Percentiles rank a stretch among this genome's conserved stretches.
These are phyloP conservation scores for Pichiaceae sp. DNA, from an alignment of 1,139 yeast genomes.

Conservation along the genomic window DNA sequence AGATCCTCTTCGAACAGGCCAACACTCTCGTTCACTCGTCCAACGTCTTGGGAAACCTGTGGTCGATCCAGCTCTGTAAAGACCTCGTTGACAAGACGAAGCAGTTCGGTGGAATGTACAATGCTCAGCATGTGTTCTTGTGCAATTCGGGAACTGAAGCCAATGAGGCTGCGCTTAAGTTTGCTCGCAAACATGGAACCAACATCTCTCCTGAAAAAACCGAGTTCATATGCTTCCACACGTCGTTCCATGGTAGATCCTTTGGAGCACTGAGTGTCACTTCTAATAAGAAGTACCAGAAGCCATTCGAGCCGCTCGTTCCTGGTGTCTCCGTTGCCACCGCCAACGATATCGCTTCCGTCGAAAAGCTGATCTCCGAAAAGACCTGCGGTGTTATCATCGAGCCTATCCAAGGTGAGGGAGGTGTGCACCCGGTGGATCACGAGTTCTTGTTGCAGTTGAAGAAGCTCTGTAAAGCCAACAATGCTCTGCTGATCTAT, in stretches of 20 bases:
- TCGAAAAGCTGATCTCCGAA: constrained; percentile 51
- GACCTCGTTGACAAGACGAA: constrained; percentile 63
- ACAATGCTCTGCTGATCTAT: constrained; percentile 71
- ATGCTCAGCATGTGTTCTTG: constrained; percentile 77
- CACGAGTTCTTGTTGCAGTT: constrained; percentile 57
- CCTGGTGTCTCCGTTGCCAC: constrained; percentile 73
- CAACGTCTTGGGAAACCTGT: constrained; percentile 75
- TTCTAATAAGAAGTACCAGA: constrained; percentile 85
- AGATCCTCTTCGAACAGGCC: constrained; percentile 66
- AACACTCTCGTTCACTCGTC: constrained; percentile 71
- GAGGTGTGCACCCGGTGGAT: constrained; percentile 73
- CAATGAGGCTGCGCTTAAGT: constrained; percentile 93
- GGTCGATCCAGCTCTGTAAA: constrained; percentile 73
- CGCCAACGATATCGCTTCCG: constrained; percentile 50
- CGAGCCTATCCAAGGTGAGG: constrained; percentile 98
- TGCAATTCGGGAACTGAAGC: constrained; percentile 97
- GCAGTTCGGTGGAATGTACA: constrained; percentile 66
- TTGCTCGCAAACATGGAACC: constrained; percentile 83
- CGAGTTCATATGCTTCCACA: constrained; percentile 77
- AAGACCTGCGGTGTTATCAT: constrained; percentile 88
- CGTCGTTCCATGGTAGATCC: constrained; percentile 92
- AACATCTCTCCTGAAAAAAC: constrained; percentile 42
- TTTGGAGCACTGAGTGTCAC: constrained; percentile 92
- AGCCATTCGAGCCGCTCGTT: constrained; percentile 80
- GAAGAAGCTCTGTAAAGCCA: constrained; percentile 58